Evolutionary conservation across 2,329 filamentous ascomycete species (phyloP), one percentile per base, ranked within the genome.

Genomic region (Cercospora citrullina): DNA sequence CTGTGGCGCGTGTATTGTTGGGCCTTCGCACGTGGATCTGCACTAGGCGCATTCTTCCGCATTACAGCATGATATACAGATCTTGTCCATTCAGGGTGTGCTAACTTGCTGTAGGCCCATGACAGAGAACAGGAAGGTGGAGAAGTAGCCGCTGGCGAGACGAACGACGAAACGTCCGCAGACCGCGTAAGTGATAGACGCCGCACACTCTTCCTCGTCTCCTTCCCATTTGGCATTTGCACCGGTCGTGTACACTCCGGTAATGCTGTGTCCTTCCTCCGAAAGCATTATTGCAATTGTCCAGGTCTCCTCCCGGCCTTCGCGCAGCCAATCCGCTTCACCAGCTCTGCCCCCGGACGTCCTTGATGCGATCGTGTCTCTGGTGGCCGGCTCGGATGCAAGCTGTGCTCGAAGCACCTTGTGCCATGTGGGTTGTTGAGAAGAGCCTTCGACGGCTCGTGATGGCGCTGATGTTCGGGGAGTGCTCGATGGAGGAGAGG

Each of bases 101-200:
- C 70, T 72, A 57, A 72, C 67, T 55, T 42, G 23, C 18, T 23
- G 57, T 70, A 72, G 68, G 67, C 60, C n/a, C 65, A 70, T 63
- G 51, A 51, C 28, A 64, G 65, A 31, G 30, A 28, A 33, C 57
- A 53, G 28, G 31, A 23, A 10, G 30, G 26, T 21, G 55, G 7
- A 9, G 16, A 33, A 23, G 18, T 33, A 36, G 28, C 21, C 31
- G 55, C 16, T 21, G 30, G 39, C 30, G 60, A 64, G 26, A 31
- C 26, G 62, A 18, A 45, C 30, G 51, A 68, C n/a, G 51, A 67
- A 28, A 51, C 65, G 28, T 63, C 59, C 14, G 18, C 18, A 28
- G 59, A 66, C 14, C 30, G 39, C 30, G 67, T 68, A 60, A 68
- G 63, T 68, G 23, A 30, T 8, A 28, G 23, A n/a, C 12, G 23